Conservation (phyloP, 208 protist genomes). For the Crithidia sp. region DNA sequence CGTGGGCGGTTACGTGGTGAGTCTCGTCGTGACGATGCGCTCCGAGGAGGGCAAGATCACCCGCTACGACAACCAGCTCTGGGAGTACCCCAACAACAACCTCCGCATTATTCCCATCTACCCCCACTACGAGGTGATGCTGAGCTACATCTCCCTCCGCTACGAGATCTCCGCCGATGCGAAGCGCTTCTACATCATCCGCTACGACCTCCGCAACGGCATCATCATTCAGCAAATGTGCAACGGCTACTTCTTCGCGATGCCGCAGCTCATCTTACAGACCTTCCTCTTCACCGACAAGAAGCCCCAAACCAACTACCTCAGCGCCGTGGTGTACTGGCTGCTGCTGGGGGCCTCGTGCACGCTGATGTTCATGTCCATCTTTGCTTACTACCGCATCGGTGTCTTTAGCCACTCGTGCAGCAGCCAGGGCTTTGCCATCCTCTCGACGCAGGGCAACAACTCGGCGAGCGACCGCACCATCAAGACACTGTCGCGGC, state of each 20-base stretch:
- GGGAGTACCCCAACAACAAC: slow-evolving; percentile 74
- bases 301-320: neutral
- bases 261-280: slow-evolving; percentile 81
- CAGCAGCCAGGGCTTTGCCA: slow-evolving; percentile 72
- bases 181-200: slow-evolving; percentile 76
- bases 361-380: slow-evolving; percentile 53
- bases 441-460: slow-evolving; percentile 36
- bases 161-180: slow-evolving; percentile 61
- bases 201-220: slow-evolving; percentile 81
- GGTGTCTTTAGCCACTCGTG: slow-evolving; percentile 70
- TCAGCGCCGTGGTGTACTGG: slow-evolving; percentile 34
- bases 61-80: slow-evolving; percentile 67
- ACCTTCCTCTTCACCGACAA: slow-evolving; percentile 54
- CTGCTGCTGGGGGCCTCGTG: slow-evolving; percentile 43
- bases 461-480: slow-evolving; percentile 3
- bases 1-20: slow-evolving; percentile 73
- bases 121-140: slow-evolving; percentile 73
- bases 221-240: slow-evolving; percentile 63
- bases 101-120: slow-evolving; percentile 74
- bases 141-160: slow-evolving; percentile 64
- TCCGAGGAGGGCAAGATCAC: slow-evolving; percentile 71
- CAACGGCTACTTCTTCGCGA: slow-evolving; percentile 62
- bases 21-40: slow-evolving; percentile 63
- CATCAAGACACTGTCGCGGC: slow-evolving; percentile 10
- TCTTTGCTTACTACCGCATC: slow-evolving; percentile 63